Percentiles rank a stretch among this genome's conserved stretches.
These are phyloP conservation scores for Tetrapisispora namnaoensis DNA, from an alignment of 805 yeast genomes.

Conservation along the genomic window DNA sequence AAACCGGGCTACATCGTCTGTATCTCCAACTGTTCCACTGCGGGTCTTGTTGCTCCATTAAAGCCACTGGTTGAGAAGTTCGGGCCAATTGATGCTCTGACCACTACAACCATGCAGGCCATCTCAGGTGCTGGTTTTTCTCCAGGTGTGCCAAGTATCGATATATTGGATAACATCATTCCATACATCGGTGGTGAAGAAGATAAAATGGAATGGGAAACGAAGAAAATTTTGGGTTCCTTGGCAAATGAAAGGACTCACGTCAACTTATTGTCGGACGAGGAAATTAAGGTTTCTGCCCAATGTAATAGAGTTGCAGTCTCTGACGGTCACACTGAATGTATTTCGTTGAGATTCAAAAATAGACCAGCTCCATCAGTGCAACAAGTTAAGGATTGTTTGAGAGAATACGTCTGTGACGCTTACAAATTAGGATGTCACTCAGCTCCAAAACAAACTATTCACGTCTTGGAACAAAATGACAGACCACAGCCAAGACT, in stretches of 20 bases:
- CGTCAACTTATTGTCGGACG: constrained; percentile 49
- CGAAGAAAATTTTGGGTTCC: constrained; percentile 81
- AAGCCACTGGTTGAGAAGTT: constrained; percentile 84
- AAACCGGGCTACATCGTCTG: constrained; percentile 82
- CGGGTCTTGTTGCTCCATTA: constrained; percentile 93
- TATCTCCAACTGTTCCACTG: constrained; percentile 97
- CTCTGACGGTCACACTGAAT: constrained; percentile 95
- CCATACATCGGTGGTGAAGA: constrained; percentile 96
- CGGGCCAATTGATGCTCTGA: constrained; percentile 81
- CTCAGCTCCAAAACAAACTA: constrained; percentile 88
- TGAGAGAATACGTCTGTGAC: constrained; percentile 72
- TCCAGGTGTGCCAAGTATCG: constrained; percentile 95
- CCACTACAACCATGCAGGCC: constrained; percentile 92
- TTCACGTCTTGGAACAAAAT: constrained; percentile 80
- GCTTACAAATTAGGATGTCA: constrained; percentile 71
- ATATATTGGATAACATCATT: constrained; percentile 85
- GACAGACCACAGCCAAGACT: constrained; percentile 97
- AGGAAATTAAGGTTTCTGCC: constrained; percentile 80
- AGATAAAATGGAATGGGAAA: constrained; percentile 97
- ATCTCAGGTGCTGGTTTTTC: constrained; percentile 97
- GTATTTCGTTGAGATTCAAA: constrained; percentile 78
- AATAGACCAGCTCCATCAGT: constrained; percentile 76
- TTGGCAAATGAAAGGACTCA: constrained; percentile 43
- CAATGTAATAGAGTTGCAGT: constrained; percentile 97
- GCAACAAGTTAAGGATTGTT: constrained; percentile 62